Evolutionary conservation across 768 basidiomycete species (phyloP), one percentile per base, ranked within the genome.

Genomic region (Cystobasidium tubakii): DNA sequence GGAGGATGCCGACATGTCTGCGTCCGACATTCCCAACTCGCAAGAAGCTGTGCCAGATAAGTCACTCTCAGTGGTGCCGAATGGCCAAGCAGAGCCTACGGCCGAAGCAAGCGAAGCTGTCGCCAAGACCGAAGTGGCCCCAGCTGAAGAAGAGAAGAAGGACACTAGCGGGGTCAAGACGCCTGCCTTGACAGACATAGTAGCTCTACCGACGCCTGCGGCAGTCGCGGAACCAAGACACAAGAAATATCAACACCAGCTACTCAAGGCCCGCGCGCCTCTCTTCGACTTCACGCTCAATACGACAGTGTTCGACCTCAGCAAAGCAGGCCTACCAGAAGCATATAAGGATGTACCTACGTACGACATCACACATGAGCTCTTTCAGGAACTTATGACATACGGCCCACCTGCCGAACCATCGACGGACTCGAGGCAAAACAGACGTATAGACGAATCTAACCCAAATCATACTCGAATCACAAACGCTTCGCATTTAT

Each of bases 351-450:
- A 71, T 44, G 71, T 62, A 23, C 25, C 42, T 21, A 34, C 73
- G 17, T 19, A 69, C 25, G 44, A 76, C 65, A 42, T 42, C 44
- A 82, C 89, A 29, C 84, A 85, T 1, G 85, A 86, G 36, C 86
- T 97, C 50, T 96, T 96, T 80, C 92, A 93, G 0, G 95, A 96
- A 71, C 85, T 95, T 13, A 77, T 77, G 0, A 75, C 81, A 10
- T 84, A 82, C 86, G 86, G 23, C 70, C 73, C 73, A 70, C 77
- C 65, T 1, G 64, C 29, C 60, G 75, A 76, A 69, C 75, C 42
- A 43, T 33, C 53, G 73, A 75, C 64, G 79, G 78, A 53, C 86
- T 76, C 86, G 91, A 77, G 89, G 88, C 79, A 86, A 84, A 80
- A 88, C 85, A 82, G 80, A 36, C 85, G 95, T 34, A 78, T 86